Evolutionary conservation across 805 yeast species (phyloP), one percentile per base, ranked within the genome.

Genomic region (Saccharomyces jurei): DNA sequence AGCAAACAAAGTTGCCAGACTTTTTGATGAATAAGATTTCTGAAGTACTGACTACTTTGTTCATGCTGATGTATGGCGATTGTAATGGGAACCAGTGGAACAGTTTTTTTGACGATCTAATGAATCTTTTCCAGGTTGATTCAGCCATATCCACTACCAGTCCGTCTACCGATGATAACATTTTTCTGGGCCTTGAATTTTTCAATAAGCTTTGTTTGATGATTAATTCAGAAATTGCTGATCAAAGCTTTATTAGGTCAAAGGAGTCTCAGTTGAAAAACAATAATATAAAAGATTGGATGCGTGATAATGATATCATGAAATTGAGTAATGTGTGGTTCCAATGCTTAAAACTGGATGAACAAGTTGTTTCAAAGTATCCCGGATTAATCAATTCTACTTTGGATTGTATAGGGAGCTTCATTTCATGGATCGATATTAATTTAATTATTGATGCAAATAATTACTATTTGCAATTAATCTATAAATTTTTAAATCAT

Each of bases 351-450:
- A 60, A 63, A 52, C 51, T 54, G 29, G 54, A 55, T 36, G 61
- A 60, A 44, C 60, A 54, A 29, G 59, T 56, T 36, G 61, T 56
- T 32, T 6, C 49, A 36, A 68, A 67, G 27, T 61, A 66, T 26
- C 63, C 70, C 30, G 61, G 54, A 46, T 61, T 61, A 58, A 36
- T 36, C 44, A 36, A 36, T 36, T 36, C 44, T 36, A 63, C 58
- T 82, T 81, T 56, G 77, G 86, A 57, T 61, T 87, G 63, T 53
- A 81, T 94, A 54, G 97, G 97, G 10, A 82, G 82, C 11, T 94
- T 87, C 79, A 87, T 90, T 26, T 84, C 91, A 26, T 94, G 99
- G 99, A 89, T 91, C 68, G 95, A 89, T 67, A 83, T 91, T 57
- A 76, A 84, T 53, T 74, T 89, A 61, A 81, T 92, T 53, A 77